phyloP scores from a whole-genome alignment of 495 filamentous ascomycete species.

The Pseudomonodictys pantanalensis region DNA sequence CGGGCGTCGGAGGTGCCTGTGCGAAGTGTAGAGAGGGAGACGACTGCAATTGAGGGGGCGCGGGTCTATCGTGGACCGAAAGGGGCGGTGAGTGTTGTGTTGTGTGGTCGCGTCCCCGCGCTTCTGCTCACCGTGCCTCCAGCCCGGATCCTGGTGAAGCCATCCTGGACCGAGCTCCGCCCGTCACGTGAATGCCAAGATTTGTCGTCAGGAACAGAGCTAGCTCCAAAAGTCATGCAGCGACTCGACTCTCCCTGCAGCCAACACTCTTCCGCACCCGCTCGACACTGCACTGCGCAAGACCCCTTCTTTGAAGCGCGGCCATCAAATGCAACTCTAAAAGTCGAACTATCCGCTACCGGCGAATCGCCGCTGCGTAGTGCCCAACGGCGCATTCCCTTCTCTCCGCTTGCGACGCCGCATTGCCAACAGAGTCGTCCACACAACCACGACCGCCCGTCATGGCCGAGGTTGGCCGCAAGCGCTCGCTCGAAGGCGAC shows the following conservation, averaged over 20 bases:
- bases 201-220: constrained; percentile 1
- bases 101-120: constrained; percentile 11
- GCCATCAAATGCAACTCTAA: too few relatives aligned
- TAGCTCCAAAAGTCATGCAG: too few relatives aligned
- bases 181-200: not conserved
- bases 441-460: not conserved
- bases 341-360: too few relatives aligned
- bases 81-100: constrained; percentile 12
- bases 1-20: constrained; percentile 28
- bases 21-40: constrained; percentile 24
- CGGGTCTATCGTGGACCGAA: constrained; percentile 7
- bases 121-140: constrained; percentile 23
- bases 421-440: not conserved
- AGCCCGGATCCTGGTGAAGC: constrained; percentile 7
- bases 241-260: too few relatives aligned
- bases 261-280: too few relatives aligned
- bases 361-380: too few relatives aligned
- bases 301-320: too few relatives aligned
- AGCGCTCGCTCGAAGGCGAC: constrained; percentile 19
- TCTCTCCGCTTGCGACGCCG: not conserved
- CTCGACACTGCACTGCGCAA: too few relatives aligned
- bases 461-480: constrained; percentile 31
- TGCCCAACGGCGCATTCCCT: too few relatives aligned
- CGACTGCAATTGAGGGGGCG: constrained; percentile 34
- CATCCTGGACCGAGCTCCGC: not conserved